Percentiles rank a stretch among this genome's conserved stretches.
phyloP scores from a whole-genome alignment of 1,139 yeast species.

The Taphrina confusa region DNA sequence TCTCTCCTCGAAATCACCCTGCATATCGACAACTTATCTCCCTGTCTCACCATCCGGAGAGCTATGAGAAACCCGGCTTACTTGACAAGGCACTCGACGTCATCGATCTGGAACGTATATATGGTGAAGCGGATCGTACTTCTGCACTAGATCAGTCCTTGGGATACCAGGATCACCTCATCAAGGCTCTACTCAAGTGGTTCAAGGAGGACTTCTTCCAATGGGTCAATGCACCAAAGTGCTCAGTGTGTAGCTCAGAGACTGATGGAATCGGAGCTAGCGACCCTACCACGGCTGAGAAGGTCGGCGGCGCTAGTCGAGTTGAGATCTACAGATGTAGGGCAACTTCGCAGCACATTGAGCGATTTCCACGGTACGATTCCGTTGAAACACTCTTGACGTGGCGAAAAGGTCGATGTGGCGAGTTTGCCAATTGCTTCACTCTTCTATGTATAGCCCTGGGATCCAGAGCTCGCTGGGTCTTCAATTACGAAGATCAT shows the following conservation, averaged over 20 bases:
- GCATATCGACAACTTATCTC: not conserved
- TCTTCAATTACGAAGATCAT: conserved; percentile 91
- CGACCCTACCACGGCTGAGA: conserved; percentile 52
- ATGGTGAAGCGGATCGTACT: conserved; percentile 49
- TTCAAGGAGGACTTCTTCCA: conserved; percentile 76
- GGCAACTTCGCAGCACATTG: conserved; percentile 40
- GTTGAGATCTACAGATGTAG: conserved; percentile 67
- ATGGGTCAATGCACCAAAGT: conserved; percentile 77
- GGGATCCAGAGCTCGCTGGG: conserved; percentile 64
- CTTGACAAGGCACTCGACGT: conserved; percentile 50
- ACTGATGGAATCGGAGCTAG: conserved; percentile 48
- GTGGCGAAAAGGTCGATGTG: conserved; percentile 78
- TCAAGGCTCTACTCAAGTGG: conserved; percentile 67
- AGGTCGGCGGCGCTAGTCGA: conserved; percentile 52
- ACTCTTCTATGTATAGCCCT: conserved; percentile 67
- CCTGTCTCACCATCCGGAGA: not conserved
- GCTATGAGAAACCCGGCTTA: conserved; percentile 47
- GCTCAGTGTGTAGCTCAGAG: conserved; percentile 57
- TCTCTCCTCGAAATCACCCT: not conserved
- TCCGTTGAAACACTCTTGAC: conserved; percentile 59
- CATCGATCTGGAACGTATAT: conserved; percentile 48
- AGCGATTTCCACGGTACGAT: conserved; percentile 75
- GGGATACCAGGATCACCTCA: conserved; percentile 69
- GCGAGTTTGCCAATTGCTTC: conserved; percentile 93
- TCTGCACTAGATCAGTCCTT: conserved; percentile 46